Percentiles rank a stretch among this genome's conserved stretches.
Conservation (phyloP, 2,329 filamentous ascomycete genomes). For the Scleromitrula shiraiana region DNA sequence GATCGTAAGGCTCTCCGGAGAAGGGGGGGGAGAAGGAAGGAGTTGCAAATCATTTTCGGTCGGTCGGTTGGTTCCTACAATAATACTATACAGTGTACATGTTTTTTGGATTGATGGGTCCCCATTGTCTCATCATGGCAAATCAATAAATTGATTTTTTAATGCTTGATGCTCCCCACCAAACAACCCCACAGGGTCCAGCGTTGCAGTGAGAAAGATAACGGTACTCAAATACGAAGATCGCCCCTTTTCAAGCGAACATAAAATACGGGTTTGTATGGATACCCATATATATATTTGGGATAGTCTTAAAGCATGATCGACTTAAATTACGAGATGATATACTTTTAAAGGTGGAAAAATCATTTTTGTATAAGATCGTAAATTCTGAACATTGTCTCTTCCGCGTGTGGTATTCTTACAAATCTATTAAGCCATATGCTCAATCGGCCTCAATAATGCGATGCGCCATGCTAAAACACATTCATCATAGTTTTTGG, state of each 20-base stretch:
- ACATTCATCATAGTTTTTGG: conserved; percentile 66
- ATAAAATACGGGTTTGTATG: background rate
- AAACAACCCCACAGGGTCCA: conserved; percentile 3
- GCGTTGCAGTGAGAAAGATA: background rate
- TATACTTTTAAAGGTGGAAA: background rate
- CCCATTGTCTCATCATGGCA: background rate
- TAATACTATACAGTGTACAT: background rate
- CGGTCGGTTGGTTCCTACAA: background rate
- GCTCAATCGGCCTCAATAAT: conserved; percentile 18
- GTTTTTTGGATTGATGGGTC: background rate
- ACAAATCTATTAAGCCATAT: conserved; percentile 23
- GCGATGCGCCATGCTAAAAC: conserved; percentile 22
- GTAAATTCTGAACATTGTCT: background rate
- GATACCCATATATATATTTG: background rate
- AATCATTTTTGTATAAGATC: background rate
- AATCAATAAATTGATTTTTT: background rate
- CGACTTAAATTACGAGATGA: background rate
- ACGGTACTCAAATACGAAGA: background rate
- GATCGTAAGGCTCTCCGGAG: background rate
- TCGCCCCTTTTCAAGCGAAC: conserved; percentile 10
- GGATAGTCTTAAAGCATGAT: background rate
- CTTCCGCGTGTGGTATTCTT: conserved; percentile 23
- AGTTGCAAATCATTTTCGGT: background rate
- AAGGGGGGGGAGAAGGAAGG: too few relatives aligned
- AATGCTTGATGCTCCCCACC: background rate